Evolutionary conservation across 1,284 basidiomycete species (phyloP).

Genomic region (Trametes sp.): DNA sequence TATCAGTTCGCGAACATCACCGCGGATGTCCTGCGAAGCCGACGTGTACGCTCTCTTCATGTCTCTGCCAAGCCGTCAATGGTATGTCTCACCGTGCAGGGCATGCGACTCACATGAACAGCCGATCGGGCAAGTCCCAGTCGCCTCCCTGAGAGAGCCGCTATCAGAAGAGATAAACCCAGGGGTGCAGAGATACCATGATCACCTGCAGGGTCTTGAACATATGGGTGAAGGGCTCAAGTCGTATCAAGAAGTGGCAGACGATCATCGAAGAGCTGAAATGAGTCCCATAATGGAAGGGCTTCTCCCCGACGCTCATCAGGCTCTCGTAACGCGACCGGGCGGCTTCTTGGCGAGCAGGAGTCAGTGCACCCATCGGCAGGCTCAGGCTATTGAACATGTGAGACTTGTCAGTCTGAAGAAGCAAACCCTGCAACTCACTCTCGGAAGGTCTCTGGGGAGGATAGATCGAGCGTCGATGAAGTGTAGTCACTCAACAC

Average conservation of each 20-base stretch:
- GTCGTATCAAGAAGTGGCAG: conserved; percentile 92
- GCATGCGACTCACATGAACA: conserved; percentile 72
- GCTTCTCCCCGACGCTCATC: conserved; percentile 83
- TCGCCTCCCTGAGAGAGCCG: conserved; percentile 73
- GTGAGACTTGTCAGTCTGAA: too few species aligned
- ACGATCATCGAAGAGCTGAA: conserved; percentile 98
- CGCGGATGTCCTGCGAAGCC: conserved; percentile 86
- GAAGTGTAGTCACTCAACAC: conserved; percentile 89
- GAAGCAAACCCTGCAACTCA: conserved; percentile 48
- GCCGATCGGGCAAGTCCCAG: conserved; percentile 94
- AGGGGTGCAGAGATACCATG: background rate
- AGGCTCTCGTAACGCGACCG: conserved; percentile 79
- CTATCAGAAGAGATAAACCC: background rate
- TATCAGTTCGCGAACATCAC: conserved; percentile 94
- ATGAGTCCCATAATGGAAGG: conserved; percentile 95
- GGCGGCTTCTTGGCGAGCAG: conserved; percentile 76
- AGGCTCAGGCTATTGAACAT: conserved; percentile 66
- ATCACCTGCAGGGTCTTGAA: conserved; percentile 85
- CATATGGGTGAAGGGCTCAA: conserved; percentile 92
- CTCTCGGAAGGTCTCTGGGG: conserved; percentile 79
- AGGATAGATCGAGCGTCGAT: conserved; percentile 72
- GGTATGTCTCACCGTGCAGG: background rate
- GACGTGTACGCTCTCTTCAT: conserved; percentile 84
- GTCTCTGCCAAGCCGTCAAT: conserved; percentile 53
- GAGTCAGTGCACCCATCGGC: conserved; percentile 93